Evolutionary conservation across 2,329 filamentous ascomycete genomes (phyloP).

Genomic region (Emericellopsis cladophorae): DNA sequence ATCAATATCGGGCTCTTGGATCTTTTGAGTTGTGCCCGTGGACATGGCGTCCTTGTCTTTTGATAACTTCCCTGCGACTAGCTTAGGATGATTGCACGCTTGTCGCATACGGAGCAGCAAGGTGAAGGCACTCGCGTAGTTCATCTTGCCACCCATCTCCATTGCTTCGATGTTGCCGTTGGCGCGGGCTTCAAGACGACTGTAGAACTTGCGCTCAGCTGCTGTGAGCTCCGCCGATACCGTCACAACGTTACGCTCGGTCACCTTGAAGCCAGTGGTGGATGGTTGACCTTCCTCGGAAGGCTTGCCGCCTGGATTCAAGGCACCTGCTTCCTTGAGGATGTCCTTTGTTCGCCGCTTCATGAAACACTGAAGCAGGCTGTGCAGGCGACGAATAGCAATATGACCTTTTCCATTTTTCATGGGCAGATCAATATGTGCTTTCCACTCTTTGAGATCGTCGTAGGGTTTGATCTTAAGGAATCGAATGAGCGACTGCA

Average conservation of each 20-base stretch:
- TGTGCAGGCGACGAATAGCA: conserved; percentile 75
- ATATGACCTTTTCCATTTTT: conserved; percentile 82
- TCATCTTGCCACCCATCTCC: conserved; percentile 57
- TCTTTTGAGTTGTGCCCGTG: conserved; percentile 42
- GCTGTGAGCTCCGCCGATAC: conserved; percentile 67
- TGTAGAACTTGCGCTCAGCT: conserved; percentile 76
- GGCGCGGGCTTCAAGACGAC: conserved; percentile 69
- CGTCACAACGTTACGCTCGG: conserved; percentile 76
- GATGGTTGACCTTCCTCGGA: conserved; percentile 34
- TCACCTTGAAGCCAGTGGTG: conserved; percentile 72
- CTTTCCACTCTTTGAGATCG: conserved; percentile 76
- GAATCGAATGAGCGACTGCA: conserved; percentile 89
- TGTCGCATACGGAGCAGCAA: conserved; percentile 83
- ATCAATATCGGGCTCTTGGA: conserved; percentile 53
- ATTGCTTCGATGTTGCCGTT: conserved; percentile 80
- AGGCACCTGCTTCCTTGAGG: conserved; percentile 73
- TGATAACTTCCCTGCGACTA: conserved; percentile 74
- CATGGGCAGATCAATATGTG: conserved; percentile 80
- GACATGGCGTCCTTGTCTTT: conserved; percentile 79
- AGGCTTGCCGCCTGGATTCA: conserved; percentile 62
- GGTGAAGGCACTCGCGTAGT: conserved; percentile 89
- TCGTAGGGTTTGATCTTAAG: conserved; percentile 86
- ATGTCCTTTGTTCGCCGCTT: conserved; percentile 97
- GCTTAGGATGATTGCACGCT: conserved; percentile 84
- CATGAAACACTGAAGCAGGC: conserved; percentile 87